These are phyloP conservation scores for Puccinia horiana DNA, from an alignment of 1,284 basidiomycete genomes.

Conservation along the genomic window DNA sequence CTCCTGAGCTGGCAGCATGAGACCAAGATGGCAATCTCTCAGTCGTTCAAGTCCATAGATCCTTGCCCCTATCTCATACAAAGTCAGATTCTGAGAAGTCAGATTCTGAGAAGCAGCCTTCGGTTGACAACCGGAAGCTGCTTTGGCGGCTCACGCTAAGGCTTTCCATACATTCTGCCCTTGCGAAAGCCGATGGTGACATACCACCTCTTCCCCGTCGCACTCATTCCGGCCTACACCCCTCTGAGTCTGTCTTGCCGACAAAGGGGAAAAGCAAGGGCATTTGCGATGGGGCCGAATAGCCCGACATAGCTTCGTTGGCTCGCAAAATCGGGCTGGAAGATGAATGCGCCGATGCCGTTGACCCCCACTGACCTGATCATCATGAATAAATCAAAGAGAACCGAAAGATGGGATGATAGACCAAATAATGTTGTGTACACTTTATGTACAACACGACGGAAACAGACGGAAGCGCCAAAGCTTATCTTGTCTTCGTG, in stretches of 20 bases:
- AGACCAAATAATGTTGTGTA: not conserved
- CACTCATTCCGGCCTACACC: not conserved
- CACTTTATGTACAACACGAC: no score
- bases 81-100: not conserved
- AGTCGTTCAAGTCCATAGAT: not conserved
- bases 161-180: constrained; percentile 11
- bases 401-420: not conserved
- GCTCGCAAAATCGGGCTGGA: not conserved
- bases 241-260: no score
- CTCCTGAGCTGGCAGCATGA: constrained; percentile 10
- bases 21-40: constrained; percentile 16
- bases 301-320: not conserved
- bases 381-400: not conserved
- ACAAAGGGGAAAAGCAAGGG: not conserved
- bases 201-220: not conserved
- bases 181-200: not conserved
- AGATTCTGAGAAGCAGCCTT: no score
- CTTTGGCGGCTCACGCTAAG: not conserved
- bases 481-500: not conserved
- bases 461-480: not conserved
- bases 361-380: not conserved
- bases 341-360: not conserved
- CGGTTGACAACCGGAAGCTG: constrained; percentile 8
- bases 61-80: constrained; percentile 2
- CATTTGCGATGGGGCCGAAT: not conserved